These are phyloP conservation scores for Emericellopsis terricola DNA, from an alignment of 495 filamentous ascomycete genomes.

Conservation along the genomic window DNA sequence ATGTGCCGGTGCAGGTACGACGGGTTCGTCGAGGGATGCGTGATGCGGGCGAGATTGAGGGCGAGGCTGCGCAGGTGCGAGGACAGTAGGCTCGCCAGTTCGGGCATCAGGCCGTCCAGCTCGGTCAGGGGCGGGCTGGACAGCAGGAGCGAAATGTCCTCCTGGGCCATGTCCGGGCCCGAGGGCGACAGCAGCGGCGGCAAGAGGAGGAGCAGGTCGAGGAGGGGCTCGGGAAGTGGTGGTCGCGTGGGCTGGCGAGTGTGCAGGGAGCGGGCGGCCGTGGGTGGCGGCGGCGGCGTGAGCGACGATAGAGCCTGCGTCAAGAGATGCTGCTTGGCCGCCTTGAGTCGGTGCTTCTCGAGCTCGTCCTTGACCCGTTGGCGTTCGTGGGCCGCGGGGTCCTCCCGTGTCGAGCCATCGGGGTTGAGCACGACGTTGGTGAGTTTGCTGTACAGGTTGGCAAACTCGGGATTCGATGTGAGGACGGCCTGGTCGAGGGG, in stretches of 20 bases:
- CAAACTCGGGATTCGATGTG: constrained; percentile 45
- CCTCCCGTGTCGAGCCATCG: constrained; percentile 41
- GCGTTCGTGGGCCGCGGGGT: constrained; percentile 32
- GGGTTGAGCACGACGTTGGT: constrained; percentile 38
- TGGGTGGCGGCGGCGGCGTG: constrained; percentile 5
- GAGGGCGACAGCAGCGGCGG: constrained; percentile 15
- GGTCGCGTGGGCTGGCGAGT: neutral
- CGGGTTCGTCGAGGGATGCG: constrained; percentile 29
- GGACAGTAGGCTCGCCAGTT: constrained; percentile 20
- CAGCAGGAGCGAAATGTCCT: constrained; percentile 15
- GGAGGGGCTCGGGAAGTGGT: constrained; percentile 13
- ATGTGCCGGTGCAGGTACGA: constrained; percentile 31
- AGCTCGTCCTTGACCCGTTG: constrained; percentile 30
- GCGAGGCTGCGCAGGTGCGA: constrained; percentile 18
- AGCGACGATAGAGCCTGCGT: constrained; percentile 16
- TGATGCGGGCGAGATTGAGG: constrained; percentile 22
- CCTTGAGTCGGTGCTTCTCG: constrained; percentile 18
- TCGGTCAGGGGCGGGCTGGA: constrained; percentile 21
- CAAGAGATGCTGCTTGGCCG: constrained; percentile 21
- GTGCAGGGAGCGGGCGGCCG: constrained; percentile 6
- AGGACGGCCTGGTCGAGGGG: constrained; percentile 44
- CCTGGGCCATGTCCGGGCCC: constrained; percentile 3
- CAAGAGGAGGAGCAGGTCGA: constrained; percentile 25
- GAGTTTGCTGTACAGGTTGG: constrained; percentile 40
- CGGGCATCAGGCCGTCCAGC: constrained; percentile 20